phyloP scores from a whole-genome alignment of 2,329 filamentous ascomycete species.

The Fusarium sublunatum region DNA sequence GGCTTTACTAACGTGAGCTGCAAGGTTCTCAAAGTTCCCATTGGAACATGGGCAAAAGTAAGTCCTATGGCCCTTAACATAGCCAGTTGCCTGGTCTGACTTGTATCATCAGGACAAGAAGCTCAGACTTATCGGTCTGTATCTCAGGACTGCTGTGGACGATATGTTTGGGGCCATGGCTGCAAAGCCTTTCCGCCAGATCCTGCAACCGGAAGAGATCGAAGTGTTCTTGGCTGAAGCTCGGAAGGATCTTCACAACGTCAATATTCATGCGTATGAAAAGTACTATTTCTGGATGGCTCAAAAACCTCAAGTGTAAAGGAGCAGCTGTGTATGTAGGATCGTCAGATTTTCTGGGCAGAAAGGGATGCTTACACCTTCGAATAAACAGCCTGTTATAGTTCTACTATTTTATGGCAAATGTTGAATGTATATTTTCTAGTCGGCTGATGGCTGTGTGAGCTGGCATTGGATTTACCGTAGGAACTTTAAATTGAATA shows the following conservation, averaged over 20 bases:
- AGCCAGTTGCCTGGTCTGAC: neutral
- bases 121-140: constrained; percentile 32
- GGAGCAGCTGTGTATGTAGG: too few relatives aligned
- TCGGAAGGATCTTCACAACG: constrained; percentile 29
- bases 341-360: too few relatives aligned
- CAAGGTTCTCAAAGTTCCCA: constrained; percentile 38
- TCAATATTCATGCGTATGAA: constrained; percentile 34
- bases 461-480: too few relatives aligned
- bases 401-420: too few relatives aligned
- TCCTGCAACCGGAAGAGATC: constrained; percentile 34
- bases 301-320: constrained; percentile 19
- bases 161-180: constrained; percentile 45
- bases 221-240: constrained; percentile 32
- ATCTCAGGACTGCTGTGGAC: constrained; percentile 31
- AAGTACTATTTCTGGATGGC: constrained; percentile 46
- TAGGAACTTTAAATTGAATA: too few relatives aligned
- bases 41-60: constrained; percentile 41
- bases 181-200: constrained; percentile 34
- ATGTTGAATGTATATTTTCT: too few relatives aligned
- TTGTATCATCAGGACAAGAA: constrained; percentile 33
- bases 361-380: too few relatives aligned
- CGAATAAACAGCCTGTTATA: too few relatives aligned
- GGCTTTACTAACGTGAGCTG: constrained; percentile 37
- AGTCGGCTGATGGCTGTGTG: too few relatives aligned
- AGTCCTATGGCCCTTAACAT: accelerated